Percentiles rank a stretch among this genome's conserved stretches.
Evolutionary conservation across 192 early-diverging fungal genomes (phyloP).

Genomic region (Coemansia sp.): DNA sequence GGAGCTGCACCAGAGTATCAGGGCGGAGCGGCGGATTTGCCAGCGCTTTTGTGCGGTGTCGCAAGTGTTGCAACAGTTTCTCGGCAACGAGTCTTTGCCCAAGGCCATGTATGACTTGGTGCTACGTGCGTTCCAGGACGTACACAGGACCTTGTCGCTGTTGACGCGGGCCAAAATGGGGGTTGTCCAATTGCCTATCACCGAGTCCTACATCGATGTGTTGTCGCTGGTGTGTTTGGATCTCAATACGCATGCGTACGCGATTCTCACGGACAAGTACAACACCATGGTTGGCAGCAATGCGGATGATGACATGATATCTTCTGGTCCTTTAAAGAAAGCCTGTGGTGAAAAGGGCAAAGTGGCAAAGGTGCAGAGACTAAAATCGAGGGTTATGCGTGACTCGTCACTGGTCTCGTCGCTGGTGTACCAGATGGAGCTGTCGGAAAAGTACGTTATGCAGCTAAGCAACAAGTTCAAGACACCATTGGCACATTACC

Average conservation of each 20-base stretch:
- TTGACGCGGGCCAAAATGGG: constrained; percentile 29
- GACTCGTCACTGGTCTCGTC: constrained; percentile 72
- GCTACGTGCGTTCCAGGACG: constrained; percentile 24
- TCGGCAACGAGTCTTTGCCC: constrained; percentile 9
- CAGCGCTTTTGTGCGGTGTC: constrained; percentile 17
- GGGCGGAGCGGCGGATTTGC: constrained; percentile 33
- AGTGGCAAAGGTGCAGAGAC: background rate
- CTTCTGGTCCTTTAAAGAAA: too few relatives aligned
- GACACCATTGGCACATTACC: constrained; percentile 68
- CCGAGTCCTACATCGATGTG: constrained; percentile 28
- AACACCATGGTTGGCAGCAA: constrained; percentile 3
- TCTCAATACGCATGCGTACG: constrained; percentile 26
- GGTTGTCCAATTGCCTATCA: constrained; percentile 17
- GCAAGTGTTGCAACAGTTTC: constrained; percentile 19
- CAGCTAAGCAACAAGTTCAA: constrained; percentile 68
- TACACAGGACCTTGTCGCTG: constrained; percentile 20
- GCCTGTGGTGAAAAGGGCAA: constrained; percentile 13
- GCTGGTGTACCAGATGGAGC: constrained; percentile 71
- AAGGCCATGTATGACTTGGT: constrained; percentile 17
- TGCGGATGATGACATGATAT: too few relatives aligned
- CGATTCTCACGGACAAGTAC: constrained; percentile 25
- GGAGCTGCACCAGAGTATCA: constrained; percentile 20
- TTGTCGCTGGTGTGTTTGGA: constrained; percentile 26
- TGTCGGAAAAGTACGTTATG: constrained; percentile 72
- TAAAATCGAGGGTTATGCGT: constrained; percentile 58